phyloP scores from a whole-genome alignment of 371 early-diverging fungal species.

The Parasitella parasitica region DNA sequence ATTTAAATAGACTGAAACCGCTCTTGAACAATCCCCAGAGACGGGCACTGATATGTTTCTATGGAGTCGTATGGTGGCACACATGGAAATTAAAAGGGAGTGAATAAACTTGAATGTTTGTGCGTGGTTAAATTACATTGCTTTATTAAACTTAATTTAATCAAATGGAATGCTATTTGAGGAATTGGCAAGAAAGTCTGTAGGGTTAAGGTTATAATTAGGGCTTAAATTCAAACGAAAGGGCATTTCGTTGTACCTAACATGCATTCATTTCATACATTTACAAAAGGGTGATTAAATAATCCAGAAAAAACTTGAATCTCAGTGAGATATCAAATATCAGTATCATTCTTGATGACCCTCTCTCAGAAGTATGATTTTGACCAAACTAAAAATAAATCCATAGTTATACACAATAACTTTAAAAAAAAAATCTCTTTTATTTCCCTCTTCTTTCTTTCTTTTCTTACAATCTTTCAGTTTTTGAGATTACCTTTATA shows the following conservation, averaged over 20 bases:
- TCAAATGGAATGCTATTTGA: not conserved
- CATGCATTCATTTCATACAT: not conserved
- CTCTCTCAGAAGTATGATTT: not conserved
- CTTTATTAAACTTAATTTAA: not conserved
- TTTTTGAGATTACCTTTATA: not conserved
- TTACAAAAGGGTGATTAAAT: not conserved
- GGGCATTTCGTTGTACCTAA: too few species aligned
- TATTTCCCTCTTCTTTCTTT: constrained; percentile 3
- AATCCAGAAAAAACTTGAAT: not conserved
- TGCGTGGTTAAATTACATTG: not conserved
- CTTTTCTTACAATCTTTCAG: not conserved
- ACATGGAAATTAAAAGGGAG: not conserved
- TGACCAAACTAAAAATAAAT: constrained; percentile 1
- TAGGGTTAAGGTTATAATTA: not conserved
- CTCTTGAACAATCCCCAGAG: too few species aligned
- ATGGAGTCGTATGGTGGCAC: too few species aligned
- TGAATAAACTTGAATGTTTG: not conserved
- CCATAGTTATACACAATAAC: not conserved
- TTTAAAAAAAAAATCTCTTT: constrained; percentile 1
- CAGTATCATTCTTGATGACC: not conserved
- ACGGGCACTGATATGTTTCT: too few species aligned
- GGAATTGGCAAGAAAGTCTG: not conserved
- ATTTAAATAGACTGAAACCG: too few species aligned
- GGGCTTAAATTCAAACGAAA: too few species aligned
- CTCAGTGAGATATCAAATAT: not conserved